Conservation (phyloP, 805 yeast genomes). For the Diddensiella santjacobensis region DNA sequence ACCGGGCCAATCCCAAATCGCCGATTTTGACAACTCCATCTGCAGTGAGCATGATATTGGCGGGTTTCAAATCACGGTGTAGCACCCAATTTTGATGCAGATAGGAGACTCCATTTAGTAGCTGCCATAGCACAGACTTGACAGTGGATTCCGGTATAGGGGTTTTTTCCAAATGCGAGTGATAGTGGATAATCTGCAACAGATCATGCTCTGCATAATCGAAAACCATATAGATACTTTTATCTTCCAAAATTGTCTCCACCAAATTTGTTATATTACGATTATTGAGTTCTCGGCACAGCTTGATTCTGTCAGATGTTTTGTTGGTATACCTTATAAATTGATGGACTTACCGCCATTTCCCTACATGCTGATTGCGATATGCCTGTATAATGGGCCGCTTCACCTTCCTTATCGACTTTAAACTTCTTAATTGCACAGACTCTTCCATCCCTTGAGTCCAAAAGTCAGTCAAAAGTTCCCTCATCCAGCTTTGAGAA, state of each 20-base stretch:
- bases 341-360: conserved; percentile 52
- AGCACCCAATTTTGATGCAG: conserved; percentile 94
- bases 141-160: conserved; percentile 75
- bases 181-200: conserved; percentile 89
- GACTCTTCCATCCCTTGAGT: conserved; percentile 31
- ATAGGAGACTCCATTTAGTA: conserved; percentile 84
- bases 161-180: conserved; percentile 81
- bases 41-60: conserved; percentile 91
- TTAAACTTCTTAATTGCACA: conserved; percentile 95
- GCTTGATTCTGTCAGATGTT: conserved; percentile 13
- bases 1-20: conserved; percentile 86
- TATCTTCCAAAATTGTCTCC: conserved; percentile 82
- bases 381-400: conserved; percentile 85
- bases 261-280: conserved; percentile 73
- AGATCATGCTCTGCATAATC: conserved; percentile 96
- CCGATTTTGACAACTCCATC: conserved; percentile 94
- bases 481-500: too few species aligned
- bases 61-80: conserved; percentile 95
- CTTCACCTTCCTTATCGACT: conserved; percentile 87
- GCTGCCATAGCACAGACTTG: conserved; percentile 88
- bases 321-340: background rate
- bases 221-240: conserved; percentile 88
- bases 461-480: too few species aligned
- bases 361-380: conserved; percentile 96
- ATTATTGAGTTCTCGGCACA: conserved; percentile 83